A percentile compares a stretch with the other conserved stretches of the same genome.
phyloP scores from a whole-genome alignment of 139 green algal genomes.

The Chlorella sorokiniana region DNA sequence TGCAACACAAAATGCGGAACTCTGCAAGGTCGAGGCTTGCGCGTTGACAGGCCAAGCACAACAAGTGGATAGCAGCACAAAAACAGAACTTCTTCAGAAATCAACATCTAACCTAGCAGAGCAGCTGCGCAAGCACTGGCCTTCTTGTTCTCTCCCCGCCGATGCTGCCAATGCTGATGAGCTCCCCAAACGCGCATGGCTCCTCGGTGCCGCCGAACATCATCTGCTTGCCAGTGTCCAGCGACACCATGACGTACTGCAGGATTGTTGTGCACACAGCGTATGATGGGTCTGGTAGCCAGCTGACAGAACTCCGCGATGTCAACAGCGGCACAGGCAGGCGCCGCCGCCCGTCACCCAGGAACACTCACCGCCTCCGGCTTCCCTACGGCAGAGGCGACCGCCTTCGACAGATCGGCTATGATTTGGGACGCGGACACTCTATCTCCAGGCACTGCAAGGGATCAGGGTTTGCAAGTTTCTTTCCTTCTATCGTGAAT shows the following conservation, averaged over 20 bases:
- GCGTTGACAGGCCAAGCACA: too few relatives aligned
- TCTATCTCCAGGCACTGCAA: conserved; percentile 54
- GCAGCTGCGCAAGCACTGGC: not conserved
- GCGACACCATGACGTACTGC: conserved; percentile 60
- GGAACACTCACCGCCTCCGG: conserved; percentile 39
- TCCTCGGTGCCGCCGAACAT: conserved; percentile 56
- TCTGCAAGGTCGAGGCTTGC: too few relatives aligned
- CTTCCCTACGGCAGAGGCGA: conserved; percentile 49
- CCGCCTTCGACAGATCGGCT: conserved; percentile 50
- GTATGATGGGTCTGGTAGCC: too few relatives aligned
- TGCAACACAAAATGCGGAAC: too few relatives aligned
- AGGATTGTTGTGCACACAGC: not conserved
- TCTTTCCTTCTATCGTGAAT: not conserved
- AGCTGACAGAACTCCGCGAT: not conserved
- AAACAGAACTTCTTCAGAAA: not conserved
- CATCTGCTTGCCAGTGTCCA: conserved; percentile 52
- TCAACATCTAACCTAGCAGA: not conserved
- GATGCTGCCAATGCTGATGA: conserved; percentile 64
- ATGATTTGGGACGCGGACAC: conserved; percentile 46
- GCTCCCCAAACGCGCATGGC: conserved; percentile 61
- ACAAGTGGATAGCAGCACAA: not conserved
- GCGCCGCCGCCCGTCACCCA: not conserved
- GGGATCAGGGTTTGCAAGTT: not conserved
- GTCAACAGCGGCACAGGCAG: not conserved
- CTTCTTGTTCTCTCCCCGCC: not conserved